Evolutionary conservation across 768 basidiomycete genomes (phyloP), one percentile per base, ranked within the genome.

Genomic region (Chalciporus pseudorubinellus): DNA sequence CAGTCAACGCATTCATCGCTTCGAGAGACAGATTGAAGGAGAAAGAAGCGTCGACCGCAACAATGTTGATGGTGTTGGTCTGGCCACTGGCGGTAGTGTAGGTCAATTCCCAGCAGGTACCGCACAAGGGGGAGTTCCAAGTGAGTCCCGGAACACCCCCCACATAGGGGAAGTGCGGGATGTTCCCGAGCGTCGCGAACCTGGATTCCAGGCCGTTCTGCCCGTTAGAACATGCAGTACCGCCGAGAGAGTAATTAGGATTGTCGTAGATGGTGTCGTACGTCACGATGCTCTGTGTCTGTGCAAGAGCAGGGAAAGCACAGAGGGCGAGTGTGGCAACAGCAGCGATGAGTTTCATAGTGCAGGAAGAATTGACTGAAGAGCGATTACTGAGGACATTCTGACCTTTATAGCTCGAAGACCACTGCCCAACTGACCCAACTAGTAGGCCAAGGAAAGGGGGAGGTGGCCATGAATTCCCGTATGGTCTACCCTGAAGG

Each of bases 31-130:
- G 61, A 55, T 76, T 75, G 57, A 73, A 76, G 3, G 70, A 71
- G 16, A 49, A 52, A 1, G 81, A 71, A 46, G 74, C 70, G 57
- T 86, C 83, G 24, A 86, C 70, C 6, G 76, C 84, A 10, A 77
- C 60, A 9, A 83, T 63, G 41, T 72, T 73, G 62, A 83, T 74
- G 47, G 60, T 76, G 56, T 59, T 73, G 31, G 53, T 62, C 1
- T 53, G 64, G 4, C 70, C 70, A 19, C 57, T 53, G 6, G 55
- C 52, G 38, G 68, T 65, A 18, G 70, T 68, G 68, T 74, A 83
- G n/a, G 77, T 73, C 50, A 85, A 61, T 51, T 74, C 50, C 80
- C 81, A 85, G 68, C 82, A 85, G 31, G 77, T 73, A 19, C 82
- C 82, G 56, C 84, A 85, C n/a, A 69, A 64, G 2, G 72, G 44